Evolutionary conservation across 257 asterid genomes (phyloP).

Genomic region (Catharanthus roseus): DNA sequence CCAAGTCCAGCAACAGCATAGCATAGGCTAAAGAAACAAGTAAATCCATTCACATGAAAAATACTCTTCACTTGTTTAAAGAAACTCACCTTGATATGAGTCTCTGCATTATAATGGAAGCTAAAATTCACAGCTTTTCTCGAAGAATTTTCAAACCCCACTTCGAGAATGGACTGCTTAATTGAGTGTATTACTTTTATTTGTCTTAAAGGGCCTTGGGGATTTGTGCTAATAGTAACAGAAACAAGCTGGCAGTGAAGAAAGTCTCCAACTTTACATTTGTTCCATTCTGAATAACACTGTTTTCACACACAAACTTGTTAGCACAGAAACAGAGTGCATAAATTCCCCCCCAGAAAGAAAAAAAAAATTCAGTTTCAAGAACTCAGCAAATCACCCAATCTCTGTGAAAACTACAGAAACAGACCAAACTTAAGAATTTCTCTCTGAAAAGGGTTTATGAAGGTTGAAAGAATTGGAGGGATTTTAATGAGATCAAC

Average conservation of each 20-base stretch:
- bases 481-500: background rate
- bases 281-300: background rate
- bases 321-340: constrained; percentile 7
- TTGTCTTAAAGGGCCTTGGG: constrained; percentile 24
- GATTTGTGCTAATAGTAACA: constrained; percentile 27
- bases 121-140: constrained; percentile 11
- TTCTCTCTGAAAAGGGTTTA: background rate
- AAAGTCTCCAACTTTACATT: constrained; percentile 24
- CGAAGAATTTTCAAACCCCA: constrained; percentile 11
- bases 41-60: background rate
- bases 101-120: constrained; percentile 25
- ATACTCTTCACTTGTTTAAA: background rate
- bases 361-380: background rate
- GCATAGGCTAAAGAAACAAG: background rate
- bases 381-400: background rate
- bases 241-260: constrained; percentile 12
- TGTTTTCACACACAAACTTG: background rate
- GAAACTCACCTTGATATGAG: constrained; percentile 28
- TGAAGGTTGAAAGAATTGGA: background rate
- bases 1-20: background rate
- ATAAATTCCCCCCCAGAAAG: constrained; percentile 6
- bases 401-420: background rate
- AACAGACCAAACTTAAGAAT: background rate
- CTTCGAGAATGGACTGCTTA: constrained; percentile 26
- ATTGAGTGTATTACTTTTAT: constrained; percentile 12